Conservation (phyloP, 805 yeast genomes). For the Saccharomyces jurei region DNA sequence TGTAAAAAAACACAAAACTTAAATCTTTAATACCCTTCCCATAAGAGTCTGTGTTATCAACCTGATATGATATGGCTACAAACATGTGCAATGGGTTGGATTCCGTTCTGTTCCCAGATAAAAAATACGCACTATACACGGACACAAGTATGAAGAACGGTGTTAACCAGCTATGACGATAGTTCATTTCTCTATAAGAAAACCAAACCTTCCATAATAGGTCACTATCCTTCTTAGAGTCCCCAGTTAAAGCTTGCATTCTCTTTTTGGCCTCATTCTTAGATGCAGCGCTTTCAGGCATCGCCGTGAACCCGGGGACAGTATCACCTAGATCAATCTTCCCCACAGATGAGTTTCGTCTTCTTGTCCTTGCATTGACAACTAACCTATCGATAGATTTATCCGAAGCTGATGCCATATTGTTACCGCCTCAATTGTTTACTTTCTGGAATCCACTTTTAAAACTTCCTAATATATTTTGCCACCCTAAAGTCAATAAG, state of each 20-base stretch:
- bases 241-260: constrained; percentile 26
- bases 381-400: constrained; percentile 3
- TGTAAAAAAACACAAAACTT: constrained; percentile 67
- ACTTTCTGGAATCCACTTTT: background rate
- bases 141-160: constrained; percentile 45
- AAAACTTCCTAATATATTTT: background rate
- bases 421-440: background rate
- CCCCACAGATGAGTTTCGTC: constrained; percentile 68
- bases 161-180: constrained; percentile 60
- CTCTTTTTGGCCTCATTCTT: constrained; percentile 35
- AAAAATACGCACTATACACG: constrained; percentile 38
- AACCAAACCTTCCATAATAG: constrained; percentile 48
- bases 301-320: constrained; percentile 53
- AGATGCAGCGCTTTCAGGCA: constrained; percentile 41
- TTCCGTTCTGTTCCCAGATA: constrained; percentile 50
- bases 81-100: constrained; percentile 57
- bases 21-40: constrained; percentile 86
- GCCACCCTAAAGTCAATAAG: background rate
- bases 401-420: background rate
- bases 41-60: constrained; percentile 54
- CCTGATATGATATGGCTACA: constrained; percentile 55
- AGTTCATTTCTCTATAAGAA: constrained; percentile 50
- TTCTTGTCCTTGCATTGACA: constrained; percentile 26
- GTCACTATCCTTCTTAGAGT: constrained; percentile 41
- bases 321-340: constrained; percentile 64